Evolutionary conservation across 176 grass and related monocot species (phyloP).

Genomic region (Ampelocalamus luodianensis): DNA sequence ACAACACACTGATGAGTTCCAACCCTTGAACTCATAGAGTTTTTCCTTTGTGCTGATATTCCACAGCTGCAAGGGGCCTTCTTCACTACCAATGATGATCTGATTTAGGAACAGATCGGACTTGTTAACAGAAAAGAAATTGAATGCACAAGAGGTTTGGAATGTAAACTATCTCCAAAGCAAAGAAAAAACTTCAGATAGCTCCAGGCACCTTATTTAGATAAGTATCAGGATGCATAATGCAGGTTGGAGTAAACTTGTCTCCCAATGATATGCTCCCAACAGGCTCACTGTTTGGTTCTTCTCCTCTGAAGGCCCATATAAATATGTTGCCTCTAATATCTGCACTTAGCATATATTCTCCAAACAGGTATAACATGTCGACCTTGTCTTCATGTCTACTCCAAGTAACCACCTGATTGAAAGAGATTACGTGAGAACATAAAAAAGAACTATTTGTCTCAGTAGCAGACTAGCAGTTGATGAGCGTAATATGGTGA

Average conservation of each 20-base stretch:
- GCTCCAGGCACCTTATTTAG: slow-evolving; percentile 80
- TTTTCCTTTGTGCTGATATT: slow-evolving; percentile 89
- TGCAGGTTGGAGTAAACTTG: slow-evolving; percentile 78
- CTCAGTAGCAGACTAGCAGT: background rate
- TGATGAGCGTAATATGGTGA: slow-evolving; percentile 1
- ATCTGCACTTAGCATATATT: slow-evolving; percentile 84
- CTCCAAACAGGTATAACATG: slow-evolving; percentile 74
- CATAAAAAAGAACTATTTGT: slow-evolving; percentile 22
- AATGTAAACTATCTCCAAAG: slow-evolving; percentile 21
- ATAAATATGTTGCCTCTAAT: slow-evolving; percentile 78
- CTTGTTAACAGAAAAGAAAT: slow-evolving; percentile 45
- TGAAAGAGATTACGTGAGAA: slow-evolving; percentile 31
- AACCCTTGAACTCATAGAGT: slow-evolving; percentile 87
- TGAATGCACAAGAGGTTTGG: background rate
- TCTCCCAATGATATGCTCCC: slow-evolving; percentile 73
- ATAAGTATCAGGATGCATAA: slow-evolving; percentile 98
- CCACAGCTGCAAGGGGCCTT: slow-evolving; percentile 86
- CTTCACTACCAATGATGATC: slow-evolving; percentile 87
- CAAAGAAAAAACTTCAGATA: slow-evolving; percentile 29
- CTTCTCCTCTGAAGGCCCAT: slow-evolving; percentile 81
- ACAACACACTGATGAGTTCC: slow-evolving; percentile 73
- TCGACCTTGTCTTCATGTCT: slow-evolving; percentile 87
- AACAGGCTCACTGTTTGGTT: slow-evolving; percentile 72
- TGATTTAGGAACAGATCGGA: slow-evolving; percentile 44
- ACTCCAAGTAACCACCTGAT: slow-evolving; percentile 81